Conservation (phyloP, 1,139 yeast genomes). For the Diutina ranongensis region DNA sequence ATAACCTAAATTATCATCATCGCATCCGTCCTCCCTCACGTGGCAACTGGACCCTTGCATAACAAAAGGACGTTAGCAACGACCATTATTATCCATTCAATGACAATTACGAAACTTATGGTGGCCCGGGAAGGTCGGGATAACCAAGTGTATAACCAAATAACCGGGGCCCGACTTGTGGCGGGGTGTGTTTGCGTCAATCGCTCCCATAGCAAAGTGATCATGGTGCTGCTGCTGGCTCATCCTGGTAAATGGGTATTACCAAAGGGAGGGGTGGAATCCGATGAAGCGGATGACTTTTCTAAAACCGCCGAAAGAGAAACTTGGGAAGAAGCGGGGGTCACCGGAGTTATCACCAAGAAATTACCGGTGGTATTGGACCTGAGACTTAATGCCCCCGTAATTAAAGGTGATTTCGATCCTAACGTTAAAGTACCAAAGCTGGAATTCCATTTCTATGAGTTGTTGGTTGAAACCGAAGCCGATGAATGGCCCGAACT, state of each 20-base stretch:
- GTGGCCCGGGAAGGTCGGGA: slow-evolving; percentile 12
- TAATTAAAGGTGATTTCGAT: slow-evolving; percentile 25
- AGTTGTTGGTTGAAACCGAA: slow-evolving; percentile 49
- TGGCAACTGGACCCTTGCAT: background rate
- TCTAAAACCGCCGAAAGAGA: slow-evolving; percentile 64
- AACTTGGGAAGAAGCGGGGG: slow-evolving; percentile 98
- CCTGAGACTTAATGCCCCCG: slow-evolving; percentile 50
- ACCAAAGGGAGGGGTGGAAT: slow-evolving; percentile 94
- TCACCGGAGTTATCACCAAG: slow-evolving; percentile 45
- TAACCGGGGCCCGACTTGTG: slow-evolving; percentile 70
- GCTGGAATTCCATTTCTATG: slow-evolving; percentile 77
- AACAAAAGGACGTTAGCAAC: background rate
- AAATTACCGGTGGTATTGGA: slow-evolving; percentile 61
- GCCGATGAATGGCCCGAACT: slow-evolving; percentile 68
- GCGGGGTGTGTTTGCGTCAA: slow-evolving; percentile 85
- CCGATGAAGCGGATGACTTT: slow-evolving; percentile 53
- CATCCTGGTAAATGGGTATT: slow-evolving; percentile 67
- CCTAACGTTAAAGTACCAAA: slow-evolving; percentile 40
- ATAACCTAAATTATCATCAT: too few relatives aligned
- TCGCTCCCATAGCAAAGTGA: slow-evolving; percentile 42
- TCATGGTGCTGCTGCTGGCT: slow-evolving; percentile 67
- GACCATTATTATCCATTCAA: background rate
- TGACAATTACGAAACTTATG: background rate
- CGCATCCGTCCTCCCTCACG: too few relatives aligned
- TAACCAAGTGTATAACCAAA: slow-evolving; percentile 31